Evolutionary conservation across 495 filamentous ascomycete species (phyloP), one percentile per base, ranked within the genome.

Genomic region (Filosporella fistucella): DNA sequence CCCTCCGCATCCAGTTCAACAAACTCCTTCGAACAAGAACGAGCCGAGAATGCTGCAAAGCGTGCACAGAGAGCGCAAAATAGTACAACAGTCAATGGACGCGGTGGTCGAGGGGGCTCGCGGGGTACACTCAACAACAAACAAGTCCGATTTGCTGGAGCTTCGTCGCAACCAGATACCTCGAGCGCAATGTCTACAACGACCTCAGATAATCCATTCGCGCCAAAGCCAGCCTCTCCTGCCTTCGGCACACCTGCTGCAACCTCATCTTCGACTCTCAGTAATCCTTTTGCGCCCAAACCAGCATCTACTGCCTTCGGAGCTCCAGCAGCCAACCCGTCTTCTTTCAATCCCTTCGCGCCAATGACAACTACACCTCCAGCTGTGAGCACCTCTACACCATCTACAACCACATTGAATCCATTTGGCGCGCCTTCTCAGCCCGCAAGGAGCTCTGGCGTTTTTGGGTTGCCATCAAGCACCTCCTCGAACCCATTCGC

Each of bases 31-130:
- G 54, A 60, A 10, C 11, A 41, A 33, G 57, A 51, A 36, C 38
- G 57, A 47, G 24, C 49, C 16, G 54, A 57, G 34, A 60, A 60
- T 60, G 57, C 54, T 17, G 54, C 57, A 25, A 57, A 55, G 32
- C 52, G 57, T 2, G 47, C 51, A 22, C 46, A 51, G 25, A 37
- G 54, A 29, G 49, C 49, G 18, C 45, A 51, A 34, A 47, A 45
- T 17, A 29, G 34, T 28, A 34, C 38, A 16, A 52, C 35, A 20
- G 28, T 44, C 21, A 54, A 54, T 28, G 52, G 44, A 20, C 13
- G 49, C 21, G 48, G 52, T 12, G 46, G 44, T 2, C 45, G 56
- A 52, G 47, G 47, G 10, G 9, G 12, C 12, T 14, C 40, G 5
- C 29, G 26, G 26, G 23, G 47, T 14, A 14, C 18, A 9, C 41